Base-by-base conservation (phyloP, 148 eudicot genomes). In the Pouteria glomerata region DNA sequence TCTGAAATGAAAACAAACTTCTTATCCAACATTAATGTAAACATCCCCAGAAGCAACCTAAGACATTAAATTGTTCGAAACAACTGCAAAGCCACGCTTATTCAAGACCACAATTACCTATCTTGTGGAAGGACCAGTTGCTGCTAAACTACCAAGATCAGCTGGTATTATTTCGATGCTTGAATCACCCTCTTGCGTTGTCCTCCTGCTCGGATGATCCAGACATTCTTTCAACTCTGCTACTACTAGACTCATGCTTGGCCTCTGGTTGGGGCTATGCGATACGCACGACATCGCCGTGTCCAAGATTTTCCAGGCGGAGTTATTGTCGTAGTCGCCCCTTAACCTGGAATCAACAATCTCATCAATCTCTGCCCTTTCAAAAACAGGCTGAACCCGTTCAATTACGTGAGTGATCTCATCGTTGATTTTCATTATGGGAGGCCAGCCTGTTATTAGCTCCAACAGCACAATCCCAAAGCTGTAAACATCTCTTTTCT, bases 391-490 rank as follows among this genome's bases (percentile, higher is more conserved):
- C 23, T 0, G 13, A 50, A 39, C 26, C 73, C 63, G 56, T 0
- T 39, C 14, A 11, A 16, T 34, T 56, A 69, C 1, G 15, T 16
- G 50, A 55, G 24, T 39, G 4, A 35, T 56, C 0, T 26, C 37
- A 1, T 26, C n/a, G n/a, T n/a, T 8, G 45, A 19, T 2, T 68
- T 15, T 34, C 13, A 34, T 7, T 6, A 68, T 3, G 6, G 59
- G 5, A 33, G 47, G 45, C 29, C 23, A 15, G n/a, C 71, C 71
- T 1, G 71, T 68, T 44, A 52, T 51, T 18, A 68, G 24, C 18
- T 68, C 71, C 37, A 68, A 68, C 4, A 68, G 44, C 23, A 68
- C 71, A 51, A 68, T 27, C 1, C 71, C 71, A 34, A 68, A 68
- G 60, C 60, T 52, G 11, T 51, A 68, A 13, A 68, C 47, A 23